A percentile compares a stretch with the other conserved stretches of the same genome.
Conservation (phyloP, 2,329 filamentous ascomycete species). For the Zasmidium citrigriseum region DNA sequence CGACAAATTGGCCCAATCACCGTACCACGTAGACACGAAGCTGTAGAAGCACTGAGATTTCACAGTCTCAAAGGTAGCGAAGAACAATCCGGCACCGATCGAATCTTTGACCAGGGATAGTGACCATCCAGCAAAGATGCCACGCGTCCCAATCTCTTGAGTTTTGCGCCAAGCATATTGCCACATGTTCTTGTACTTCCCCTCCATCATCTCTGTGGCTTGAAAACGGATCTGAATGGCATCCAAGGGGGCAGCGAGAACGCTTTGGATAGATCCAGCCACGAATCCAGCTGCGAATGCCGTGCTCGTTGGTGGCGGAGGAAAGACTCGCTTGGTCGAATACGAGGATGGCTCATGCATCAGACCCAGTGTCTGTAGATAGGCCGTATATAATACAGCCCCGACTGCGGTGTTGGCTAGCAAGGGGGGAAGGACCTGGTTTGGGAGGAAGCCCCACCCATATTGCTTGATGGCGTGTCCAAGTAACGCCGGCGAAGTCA, state of each 20-base stretch:
- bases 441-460: constrained; percentile 72
- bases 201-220: constrained; percentile 59
- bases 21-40: constrained; percentile 72
- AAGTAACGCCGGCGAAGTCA: constrained; percentile 70
- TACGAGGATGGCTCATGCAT: constrained; percentile 67
- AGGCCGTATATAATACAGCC: constrained; percentile 73
- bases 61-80: constrained; percentile 73
- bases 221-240: constrained; percentile 75
- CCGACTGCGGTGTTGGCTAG: constrained; percentile 74
- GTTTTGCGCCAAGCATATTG: constrained; percentile 67
- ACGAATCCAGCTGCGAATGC: constrained; percentile 71
- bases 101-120: constrained; percentile 70
- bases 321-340: constrained; percentile 65
- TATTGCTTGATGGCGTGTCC: constrained; percentile 67
- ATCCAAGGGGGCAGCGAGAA: constrained; percentile 73
- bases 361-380: constrained; percentile 67
- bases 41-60: constrained; percentile 73
- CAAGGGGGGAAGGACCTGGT: constrained; percentile 75
- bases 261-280: constrained; percentile 68
- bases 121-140: constrained; percentile 73
- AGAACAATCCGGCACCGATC: constrained; percentile 70
- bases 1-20: constrained; percentile 39
- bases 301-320: constrained; percentile 62
- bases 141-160: constrained; percentile 69
- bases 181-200: constrained; percentile 66